Evolutionary conservation across 768 basidiomycete genomes (phyloP).

Genomic region (Boletus rubropictus): DNA sequence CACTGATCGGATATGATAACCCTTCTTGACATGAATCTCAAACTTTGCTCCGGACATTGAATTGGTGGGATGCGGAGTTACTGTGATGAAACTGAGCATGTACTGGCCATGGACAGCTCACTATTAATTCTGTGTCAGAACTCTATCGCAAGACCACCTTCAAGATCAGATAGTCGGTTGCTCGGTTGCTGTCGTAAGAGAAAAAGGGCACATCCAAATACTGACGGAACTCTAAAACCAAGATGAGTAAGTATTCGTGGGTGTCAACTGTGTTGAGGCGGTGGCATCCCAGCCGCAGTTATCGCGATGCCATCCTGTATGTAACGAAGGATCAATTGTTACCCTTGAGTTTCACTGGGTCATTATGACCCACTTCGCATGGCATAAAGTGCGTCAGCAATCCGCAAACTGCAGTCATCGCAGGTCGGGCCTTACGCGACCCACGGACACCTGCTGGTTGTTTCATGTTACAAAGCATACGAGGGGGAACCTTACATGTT

Average conservation of each 20-base stretch:
- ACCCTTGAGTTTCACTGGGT: neutral
- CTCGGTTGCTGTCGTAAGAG: neutral
- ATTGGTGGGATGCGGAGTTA: neutral
- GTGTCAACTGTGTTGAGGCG: neutral
- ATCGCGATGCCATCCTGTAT: neutral
- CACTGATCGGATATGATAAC: slow-evolving; percentile 1
- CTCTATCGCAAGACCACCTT: slow-evolving; percentile 3
- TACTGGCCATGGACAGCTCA: neutral
- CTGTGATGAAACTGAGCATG: slow-evolving; percentile 1
- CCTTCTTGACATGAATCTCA: neutral
- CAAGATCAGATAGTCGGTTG: neutral
- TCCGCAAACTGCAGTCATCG: no score
- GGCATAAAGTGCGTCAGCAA: no score
- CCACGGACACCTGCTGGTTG: no score
- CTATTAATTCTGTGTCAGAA: neutral
- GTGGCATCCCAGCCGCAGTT: slow-evolving; percentile 1
- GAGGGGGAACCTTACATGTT: neutral
- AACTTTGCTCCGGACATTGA: neutral
- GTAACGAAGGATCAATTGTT: neutral
- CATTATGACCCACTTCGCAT: neutral
- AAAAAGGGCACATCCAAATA: neutral
- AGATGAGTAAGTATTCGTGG: neutral
- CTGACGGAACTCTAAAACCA: slow-evolving; percentile 9
- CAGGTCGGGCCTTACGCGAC: no score
- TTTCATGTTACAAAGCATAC: no score